Conservation (phyloP, 1,284 basidiomycete species). For the Bondarzewia mesenterica region DNA sequence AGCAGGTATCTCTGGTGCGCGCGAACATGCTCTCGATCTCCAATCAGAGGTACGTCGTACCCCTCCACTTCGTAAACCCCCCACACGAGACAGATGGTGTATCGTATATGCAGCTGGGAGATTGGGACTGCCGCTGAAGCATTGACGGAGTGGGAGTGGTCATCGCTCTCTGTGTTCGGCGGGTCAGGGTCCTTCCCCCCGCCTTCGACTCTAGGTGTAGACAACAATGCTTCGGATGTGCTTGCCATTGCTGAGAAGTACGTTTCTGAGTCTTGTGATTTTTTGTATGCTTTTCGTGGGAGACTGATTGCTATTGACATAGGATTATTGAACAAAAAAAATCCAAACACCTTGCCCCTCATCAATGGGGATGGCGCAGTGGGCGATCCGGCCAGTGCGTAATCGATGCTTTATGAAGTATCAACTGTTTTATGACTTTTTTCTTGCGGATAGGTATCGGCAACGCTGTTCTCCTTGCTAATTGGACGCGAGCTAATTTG, state of each 20-base stretch:
- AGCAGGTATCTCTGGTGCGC: constrained; percentile 1
- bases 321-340: constrained; percentile 30
- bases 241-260: constrained; percentile 32
- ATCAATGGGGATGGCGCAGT: constrained; percentile 44
- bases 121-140: constrained; percentile 60
- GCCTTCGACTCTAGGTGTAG: constrained; percentile 18
- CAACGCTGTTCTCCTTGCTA: constrained; percentile 52
- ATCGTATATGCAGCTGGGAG: constrained; percentile 59
- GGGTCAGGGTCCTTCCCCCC: constrained; percentile 27
- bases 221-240: constrained; percentile 29
- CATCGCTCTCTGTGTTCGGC: constrained; percentile 47
- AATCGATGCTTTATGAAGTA: too few species aligned
- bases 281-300: neutral
- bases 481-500: constrained; percentile 36
- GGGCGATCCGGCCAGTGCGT: constrained; percentile 62
- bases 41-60: constrained; percentile 20
- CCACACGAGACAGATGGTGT: too few species aligned
- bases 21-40: constrained; percentile 19
- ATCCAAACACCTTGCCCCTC: constrained; percentile 25
- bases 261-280: constrained; percentile 4
- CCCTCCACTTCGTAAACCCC: neutral
- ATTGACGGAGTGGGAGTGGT: constrained; percentile 51
- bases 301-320: neutral
- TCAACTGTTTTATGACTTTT: neutral
- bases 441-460: constrained; percentile 37